Evolutionary conservation across 2,329 filamentous ascomycete genomes (phyloP).

Genomic region (Pochonia chlamydosporia): DNA sequence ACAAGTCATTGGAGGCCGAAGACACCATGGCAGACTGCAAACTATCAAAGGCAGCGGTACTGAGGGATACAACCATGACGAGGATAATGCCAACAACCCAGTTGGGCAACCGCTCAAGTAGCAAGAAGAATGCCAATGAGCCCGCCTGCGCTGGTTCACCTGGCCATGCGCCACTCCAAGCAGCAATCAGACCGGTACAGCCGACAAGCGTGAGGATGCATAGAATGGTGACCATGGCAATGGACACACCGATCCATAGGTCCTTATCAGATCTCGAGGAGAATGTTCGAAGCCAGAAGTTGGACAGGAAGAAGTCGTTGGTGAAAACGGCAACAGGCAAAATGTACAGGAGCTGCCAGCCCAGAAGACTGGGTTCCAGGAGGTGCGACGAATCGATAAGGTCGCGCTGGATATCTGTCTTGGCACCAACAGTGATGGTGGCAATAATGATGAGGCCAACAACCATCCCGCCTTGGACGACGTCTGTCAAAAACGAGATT

Average conservation of each 20-base stretch:
- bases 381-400: constrained; percentile 65
- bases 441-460: constrained; percentile 68
- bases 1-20: constrained; percentile 78
- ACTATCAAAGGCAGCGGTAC: constrained; percentile 73
- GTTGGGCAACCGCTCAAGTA: constrained; percentile 64
- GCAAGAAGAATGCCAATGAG: constrained; percentile 68
- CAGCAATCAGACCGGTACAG: constrained; percentile 65
- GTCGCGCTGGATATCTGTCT: constrained; percentile 64
- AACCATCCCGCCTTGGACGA: constrained; percentile 75
- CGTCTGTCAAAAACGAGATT: constrained; percentile 80
- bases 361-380: constrained; percentile 62
- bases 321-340: constrained; percentile 74
- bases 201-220: constrained; percentile 70
- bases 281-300: constrained; percentile 81
- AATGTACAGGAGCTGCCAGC: constrained; percentile 84
- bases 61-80: constrained; percentile 73
- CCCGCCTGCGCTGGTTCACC: constrained; percentile 52
- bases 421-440: constrained; percentile 69
- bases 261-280: constrained; percentile 74
- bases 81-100: constrained; percentile 82
- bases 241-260: constrained; percentile 66
- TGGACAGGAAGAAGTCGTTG: constrained; percentile 82
- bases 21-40: constrained; percentile 80
- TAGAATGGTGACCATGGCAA: constrained; percentile 60
- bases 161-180: constrained; percentile 69